Conservation (phyloP, 2,329 filamentous ascomycete genomes). For the Periglandula ipomoeae region DNA sequence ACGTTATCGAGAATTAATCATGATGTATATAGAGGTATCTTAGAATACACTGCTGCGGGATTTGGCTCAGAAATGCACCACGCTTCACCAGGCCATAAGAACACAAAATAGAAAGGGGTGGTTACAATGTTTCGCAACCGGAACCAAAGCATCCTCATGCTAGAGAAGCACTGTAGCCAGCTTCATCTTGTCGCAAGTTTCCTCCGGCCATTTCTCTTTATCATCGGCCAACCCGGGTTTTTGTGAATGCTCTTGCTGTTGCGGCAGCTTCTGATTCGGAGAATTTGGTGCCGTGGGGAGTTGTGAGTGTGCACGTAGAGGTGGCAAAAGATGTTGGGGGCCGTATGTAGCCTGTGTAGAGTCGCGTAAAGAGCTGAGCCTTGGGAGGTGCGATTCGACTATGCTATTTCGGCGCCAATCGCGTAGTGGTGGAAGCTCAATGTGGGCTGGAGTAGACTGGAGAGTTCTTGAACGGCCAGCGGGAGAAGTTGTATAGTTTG, state of each 20-base stretch:
- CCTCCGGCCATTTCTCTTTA: neutral
- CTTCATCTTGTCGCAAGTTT: neutral
- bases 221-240: neutral
- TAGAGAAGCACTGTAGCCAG: neutral
- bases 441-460: slow-evolving; percentile 27
- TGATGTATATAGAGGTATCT: neutral
- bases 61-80: neutral
- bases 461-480: slow-evolving; percentile 15
- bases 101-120: neutral
- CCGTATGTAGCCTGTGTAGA: no score
- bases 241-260: slow-evolving; percentile 1
- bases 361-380: slow-evolving; percentile 14
- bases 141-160: neutral
- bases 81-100: no score
- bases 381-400: slow-evolving; percentile 19
- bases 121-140: neutral
- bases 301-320: slow-evolving; percentile 1
- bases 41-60: neutral
- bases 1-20: no score
- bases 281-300: slow-evolving; percentile 2
- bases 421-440: slow-evolving; percentile 32
- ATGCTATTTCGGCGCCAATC: slow-evolving; percentile 5
- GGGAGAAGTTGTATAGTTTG: slow-evolving; percentile 54
- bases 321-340: neutral
- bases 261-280: neutral